Base-by-base conservation (phyloP, 176 grass and related monocot species). In the Oryza rufipogon region DNA sequence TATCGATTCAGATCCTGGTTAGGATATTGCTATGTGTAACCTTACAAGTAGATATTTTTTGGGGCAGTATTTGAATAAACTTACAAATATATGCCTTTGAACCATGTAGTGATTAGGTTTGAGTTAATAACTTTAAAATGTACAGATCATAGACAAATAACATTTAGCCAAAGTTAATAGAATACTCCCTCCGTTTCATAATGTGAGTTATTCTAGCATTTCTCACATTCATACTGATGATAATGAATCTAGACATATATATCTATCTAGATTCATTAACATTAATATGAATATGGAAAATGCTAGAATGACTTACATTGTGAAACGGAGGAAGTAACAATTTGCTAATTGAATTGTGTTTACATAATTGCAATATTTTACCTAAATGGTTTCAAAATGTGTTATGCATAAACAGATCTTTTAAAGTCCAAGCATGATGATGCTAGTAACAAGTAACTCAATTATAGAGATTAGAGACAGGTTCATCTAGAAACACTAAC, bases 111-210 rank as follows among this genome's bases (percentile, higher is more conserved):
- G 41, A 68, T 11, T 67, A 79, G 12, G 2, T 73, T 64, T 85
- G 47, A 66, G 49, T 19, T 12, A 65, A 22, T 81, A 68, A 20
- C 66, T 86, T 82, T 1, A 60, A 56, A 61, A 82, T 68, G 36
- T 77, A 22, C 25, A 28, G 17, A 3, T 16, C 10, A 33, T 34
- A 45, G 39, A n/a, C 19, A 51, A 69, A 69, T 22, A 2, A 16
- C 12, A 51, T 80, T 30, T 49, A 69, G 25, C 51, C 19, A 54
- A 80, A 80, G 14, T 68, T 44, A 42, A 32, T 7, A 77, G 20
- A 64, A 77, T 20, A 63, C 30, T 32, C 30, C 30, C 30, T 32
- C 30, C 30, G 30, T 32, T 32, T 32, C 30, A 32, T 32, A 32
- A 32, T 32, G 2, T 32, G 2, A 32, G 30, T 32, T 2, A 32